Base-by-base conservation (phyloP, 1,284 basidiomycete species). In the Cryptococcus sp. region DNA sequence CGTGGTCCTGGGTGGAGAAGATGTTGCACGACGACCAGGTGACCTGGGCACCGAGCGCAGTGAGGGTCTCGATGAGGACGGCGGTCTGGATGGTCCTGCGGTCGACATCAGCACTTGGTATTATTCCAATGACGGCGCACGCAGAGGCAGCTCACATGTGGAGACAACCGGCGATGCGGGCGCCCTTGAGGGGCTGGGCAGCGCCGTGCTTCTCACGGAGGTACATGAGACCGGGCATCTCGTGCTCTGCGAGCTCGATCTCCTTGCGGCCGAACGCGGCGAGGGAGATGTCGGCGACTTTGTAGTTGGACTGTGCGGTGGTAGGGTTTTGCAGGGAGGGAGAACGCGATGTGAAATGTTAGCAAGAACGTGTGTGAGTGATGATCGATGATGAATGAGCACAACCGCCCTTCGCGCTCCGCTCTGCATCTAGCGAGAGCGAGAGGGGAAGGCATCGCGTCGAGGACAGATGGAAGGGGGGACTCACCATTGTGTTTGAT, bases 11-110 rank as follows among this genome's bases (percentile, higher is more conserved):
- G 58, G 95, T 99, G 57, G 96, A 99, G 84, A 96, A 99, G 80
- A 99, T 99, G 85, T 99, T 99, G 83, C 94, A 97, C 71, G 95
- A 99, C 48, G 96, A 99, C 96, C 95, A 99, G 70, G 95, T 87
- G 65, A 99, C 95, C 81, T 98, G 89, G 66, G 96, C 95, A 78
- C 95, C 95, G 73, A 99, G 88, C 67, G 88, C 88, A 68, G 87
- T 89, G 70, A 99, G 85, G 64, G 93, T 97, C 85, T 97, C 93
- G 78, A 97, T 96, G 80, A 95, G 88, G 71, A 95, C 91, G 54
- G 93, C 91, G 64, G 94, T 97, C 81, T 97, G 93, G 76, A 95
- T 93, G 73, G 93, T 95, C 91, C 91, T 90, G 66, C 42, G 62
- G 63, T 20, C 25, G 48, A n/a, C 15, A 15, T 62, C 48, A 61